Conservation (phyloP, 768 basidiomycete species). For the Suillus fuscotomentosus region DNA sequence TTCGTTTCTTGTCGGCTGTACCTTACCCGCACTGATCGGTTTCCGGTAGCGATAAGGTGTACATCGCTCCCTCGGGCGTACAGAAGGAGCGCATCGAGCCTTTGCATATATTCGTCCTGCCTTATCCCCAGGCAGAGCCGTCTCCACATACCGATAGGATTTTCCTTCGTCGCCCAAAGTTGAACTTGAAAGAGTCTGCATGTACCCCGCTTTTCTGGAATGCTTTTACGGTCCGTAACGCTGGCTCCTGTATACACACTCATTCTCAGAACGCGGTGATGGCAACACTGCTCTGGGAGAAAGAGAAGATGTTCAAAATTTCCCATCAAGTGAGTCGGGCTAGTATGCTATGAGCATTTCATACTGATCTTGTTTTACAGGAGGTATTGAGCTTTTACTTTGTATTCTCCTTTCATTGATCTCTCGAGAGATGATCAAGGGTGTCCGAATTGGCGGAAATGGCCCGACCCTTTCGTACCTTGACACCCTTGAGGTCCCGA, state of each 20-base stretch:
- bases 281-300: slow-evolving; percentile 77
- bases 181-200: slow-evolving; percentile 77
- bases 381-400: slow-evolving; percentile 32
- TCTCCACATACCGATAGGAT: slow-evolving; percentile 67
- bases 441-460: slow-evolving; percentile 74
- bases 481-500: slow-evolving; percentile 82
- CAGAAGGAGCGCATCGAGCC: slow-evolving; percentile 88
- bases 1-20: slow-evolving; percentile 28
- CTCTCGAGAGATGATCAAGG: slow-evolving; percentile 82
- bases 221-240: slow-evolving; percentile 75
- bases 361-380: slow-evolving; percentile 23
- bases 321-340: slow-evolving; percentile 65
- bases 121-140: slow-evolving; percentile 63
- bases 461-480: slow-evolving; percentile 78
- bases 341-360: neutral
- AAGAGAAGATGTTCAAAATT: slow-evolving; percentile 62
- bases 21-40: neutral
- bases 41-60: slow-evolving; percentile 63
- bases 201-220: slow-evolving; percentile 95
- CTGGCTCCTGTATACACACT: slow-evolving; percentile 88
- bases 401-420: neutral
- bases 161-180: slow-evolving; percentile 72
- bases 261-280: slow-evolving; percentile 91
- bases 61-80: slow-evolving; percentile 85
- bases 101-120: slow-evolving; percentile 84